A percentile compares a stretch with the other conserved stretches of the same genome.
Evolutionary conservation across 2,329 filamentous ascomycete genomes (phyloP).

Genomic region (Mycogone perniciosa): DNA sequence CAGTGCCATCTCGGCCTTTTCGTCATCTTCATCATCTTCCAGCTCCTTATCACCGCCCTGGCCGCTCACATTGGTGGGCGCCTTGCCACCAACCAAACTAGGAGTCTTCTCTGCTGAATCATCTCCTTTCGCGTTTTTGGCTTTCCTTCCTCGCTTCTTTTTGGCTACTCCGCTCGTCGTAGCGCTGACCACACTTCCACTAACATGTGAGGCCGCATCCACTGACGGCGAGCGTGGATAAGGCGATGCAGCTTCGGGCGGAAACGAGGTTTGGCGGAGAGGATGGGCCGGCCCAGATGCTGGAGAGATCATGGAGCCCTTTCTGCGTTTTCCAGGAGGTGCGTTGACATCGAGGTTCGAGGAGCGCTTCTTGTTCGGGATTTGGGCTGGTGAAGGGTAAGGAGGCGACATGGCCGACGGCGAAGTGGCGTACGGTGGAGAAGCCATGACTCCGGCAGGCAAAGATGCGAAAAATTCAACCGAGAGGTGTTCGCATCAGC

Average conservation of each 20-base stretch:
- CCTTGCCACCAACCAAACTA: conserved; percentile 35
- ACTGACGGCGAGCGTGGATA: conserved; percentile 60
- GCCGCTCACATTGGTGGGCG: conserved; percentile 39
- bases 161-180: conserved; percentile 36
- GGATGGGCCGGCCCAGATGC: conserved; percentile 55
- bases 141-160: conserved; percentile 57
- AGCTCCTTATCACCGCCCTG: conserved; percentile 39
- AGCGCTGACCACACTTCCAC: conserved; percentile 52
- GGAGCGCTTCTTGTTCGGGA: conserved; percentile 53
- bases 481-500: no score
- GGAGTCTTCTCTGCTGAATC: conserved; percentile 36
- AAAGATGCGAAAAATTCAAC: not conserved
- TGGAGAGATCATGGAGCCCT: conserved; percentile 57
- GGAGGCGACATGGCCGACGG: conserved; percentile 51
- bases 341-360: conserved; percentile 49
- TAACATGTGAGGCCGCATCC: conserved; percentile 54
- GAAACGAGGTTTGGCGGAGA: conserved; percentile 75
- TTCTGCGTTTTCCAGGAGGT: conserved; percentile 58
- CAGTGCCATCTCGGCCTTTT: conserved; percentile 48
- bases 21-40: conserved; percentile 53
- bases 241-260: conserved; percentile 54
- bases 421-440: conserved; percentile 46
- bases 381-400: conserved; percentile 44
- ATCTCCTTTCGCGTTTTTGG: conserved; percentile 48
- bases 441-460: conserved; percentile 39